Evolutionary conservation across 176 grass and related monocot species (phyloP), one percentile per base, ranked within the genome.

Genomic region (Musa acuminata): DNA sequence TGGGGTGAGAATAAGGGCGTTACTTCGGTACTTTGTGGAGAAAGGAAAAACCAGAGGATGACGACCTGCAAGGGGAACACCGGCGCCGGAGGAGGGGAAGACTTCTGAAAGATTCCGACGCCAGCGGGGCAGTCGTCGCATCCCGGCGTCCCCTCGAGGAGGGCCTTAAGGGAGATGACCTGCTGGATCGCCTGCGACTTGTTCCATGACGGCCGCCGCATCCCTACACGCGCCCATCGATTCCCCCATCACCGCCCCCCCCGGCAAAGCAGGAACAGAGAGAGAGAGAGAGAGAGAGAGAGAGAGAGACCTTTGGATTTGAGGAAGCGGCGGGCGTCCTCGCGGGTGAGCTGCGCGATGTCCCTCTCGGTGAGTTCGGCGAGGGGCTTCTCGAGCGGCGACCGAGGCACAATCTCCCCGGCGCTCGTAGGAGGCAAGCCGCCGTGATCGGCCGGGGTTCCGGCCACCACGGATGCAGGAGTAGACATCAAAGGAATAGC

Each of bases 101-200:
- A 17, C 24, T 70, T 70, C 48, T 50, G 67, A 7, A 70, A 9
- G 43, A 70, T 70, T 70, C 48, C 67, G 17, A 16, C 16, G 0
- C 67, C 67, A 16, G 73, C 80, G 14, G 84, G 79, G 6, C 59
- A 62, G 49, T 82, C 75, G 23, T 53, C 76, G 52, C 67, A 77
- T 22, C 64, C 80, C 1, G 63, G 80, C 21, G 80, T 75, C 19
- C 84, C 84, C 73, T 87, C 84, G 51, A 75, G 69, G 53, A 87
- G 80, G 2, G 71, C 76, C 75, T 87, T 87, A 55, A 87, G 84
- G 1, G 84, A 87, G 75, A 87, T 79, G 53, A 82, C 84, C 71
- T 87, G 84, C 76, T 87, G 84, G 71, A 87, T 87, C 52, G 79
- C 84, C 62, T 87, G 84, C 62, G 84, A 87, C 63, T 87, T 87